Percentiles rank a stretch among this genome's conserved stretches.
phyloP scores from a whole-genome alignment of 2,329 filamentous ascomycete genomes.

The Myriosclerotinia scirpicola region DNA sequence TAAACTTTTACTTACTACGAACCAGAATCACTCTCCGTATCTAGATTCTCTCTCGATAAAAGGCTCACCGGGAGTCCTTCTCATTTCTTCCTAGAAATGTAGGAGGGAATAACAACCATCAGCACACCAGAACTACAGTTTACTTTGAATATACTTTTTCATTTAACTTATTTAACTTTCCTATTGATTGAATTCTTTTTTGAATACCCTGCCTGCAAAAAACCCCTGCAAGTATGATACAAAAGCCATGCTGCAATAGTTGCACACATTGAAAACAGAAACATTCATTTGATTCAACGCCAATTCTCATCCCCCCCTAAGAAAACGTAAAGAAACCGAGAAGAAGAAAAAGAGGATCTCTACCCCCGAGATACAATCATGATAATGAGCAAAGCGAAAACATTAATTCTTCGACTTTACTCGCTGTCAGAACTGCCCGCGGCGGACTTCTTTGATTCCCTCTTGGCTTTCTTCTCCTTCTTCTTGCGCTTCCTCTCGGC shows the following conservation, averaged over 20 bases:
- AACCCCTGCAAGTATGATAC: conserved; percentile 19
- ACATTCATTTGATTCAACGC: conserved; percentile 18
- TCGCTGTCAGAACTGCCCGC: conserved; percentile 49
- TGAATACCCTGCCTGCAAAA: conserved; percentile 18
- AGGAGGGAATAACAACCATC: neutral
- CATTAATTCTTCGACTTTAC: conserved; percentile 35
- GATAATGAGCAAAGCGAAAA: conserved; percentile 2
- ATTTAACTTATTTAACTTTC: conserved; percentile 2
- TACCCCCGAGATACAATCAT: conserved; percentile 3
- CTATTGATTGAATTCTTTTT: conserved; percentile 12
- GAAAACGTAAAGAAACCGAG: conserved; percentile 1
- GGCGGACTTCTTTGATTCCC: conserved; percentile 49
- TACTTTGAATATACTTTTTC: neutral
- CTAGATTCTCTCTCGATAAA: too few relatives aligned
- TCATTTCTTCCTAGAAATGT: too few relatives aligned
- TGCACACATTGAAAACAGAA: conserved; percentile 17
- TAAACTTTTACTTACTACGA: too few relatives aligned
- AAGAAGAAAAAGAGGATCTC: conserved; percentile 9
- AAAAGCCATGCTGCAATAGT: conserved; percentile 18
- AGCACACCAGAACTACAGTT: neutral
- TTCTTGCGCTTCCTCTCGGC: conserved; percentile 52
- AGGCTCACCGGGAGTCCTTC: too few relatives aligned
- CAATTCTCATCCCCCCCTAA: conserved; percentile 18
- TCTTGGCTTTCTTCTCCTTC: conserved; percentile 55
- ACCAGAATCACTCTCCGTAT: too few relatives aligned